phyloP scores from a whole-genome alignment of 495 filamentous ascomycete genomes.

The Halenospora varia region DNA sequence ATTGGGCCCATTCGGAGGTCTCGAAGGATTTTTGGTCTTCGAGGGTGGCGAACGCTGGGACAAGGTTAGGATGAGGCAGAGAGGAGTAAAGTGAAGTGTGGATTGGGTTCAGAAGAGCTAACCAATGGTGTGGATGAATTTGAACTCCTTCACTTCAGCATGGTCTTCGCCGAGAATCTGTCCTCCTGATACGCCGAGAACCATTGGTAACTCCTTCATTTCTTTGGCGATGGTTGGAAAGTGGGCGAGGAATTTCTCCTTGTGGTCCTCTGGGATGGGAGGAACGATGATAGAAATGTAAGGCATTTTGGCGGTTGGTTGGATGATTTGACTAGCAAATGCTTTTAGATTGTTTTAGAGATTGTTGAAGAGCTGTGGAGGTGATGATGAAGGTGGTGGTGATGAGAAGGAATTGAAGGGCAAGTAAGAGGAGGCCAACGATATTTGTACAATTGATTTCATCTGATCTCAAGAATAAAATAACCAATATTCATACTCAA shows the following conservation, averaged over 20 bases:
- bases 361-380: not conserved
- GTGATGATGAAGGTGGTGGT: not conserved
- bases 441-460: too few species aligned
- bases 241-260: constrained; percentile 6
- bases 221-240: constrained; percentile 4
- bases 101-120: too few species aligned
- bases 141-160: constrained; percentile 5
- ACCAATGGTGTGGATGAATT: constrained; percentile 15
- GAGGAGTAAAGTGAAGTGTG: too few species aligned
- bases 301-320: constrained; percentile 13
- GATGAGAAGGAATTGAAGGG: not conserved
- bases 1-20: not conserved
- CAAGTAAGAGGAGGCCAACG: too few species aligned
- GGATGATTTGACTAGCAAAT: not conserved
- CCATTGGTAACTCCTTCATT: constrained; percentile 9
- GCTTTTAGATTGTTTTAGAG: not conserved
- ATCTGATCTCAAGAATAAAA: too few species aligned
- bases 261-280: constrained; percentile 4
- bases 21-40: constrained; percentile 7
- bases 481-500: not conserved
- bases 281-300: constrained; percentile 14
- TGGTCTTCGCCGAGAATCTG: constrained; percentile 8
- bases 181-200: constrained; percentile 7
- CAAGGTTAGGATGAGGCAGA: not conserved
- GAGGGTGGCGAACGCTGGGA: constrained; percentile 8